Evolutionary conservation across 371 early-diverging fungal genomes (phyloP).

Genomic region (Syncephalastrum racemosum): DNA sequence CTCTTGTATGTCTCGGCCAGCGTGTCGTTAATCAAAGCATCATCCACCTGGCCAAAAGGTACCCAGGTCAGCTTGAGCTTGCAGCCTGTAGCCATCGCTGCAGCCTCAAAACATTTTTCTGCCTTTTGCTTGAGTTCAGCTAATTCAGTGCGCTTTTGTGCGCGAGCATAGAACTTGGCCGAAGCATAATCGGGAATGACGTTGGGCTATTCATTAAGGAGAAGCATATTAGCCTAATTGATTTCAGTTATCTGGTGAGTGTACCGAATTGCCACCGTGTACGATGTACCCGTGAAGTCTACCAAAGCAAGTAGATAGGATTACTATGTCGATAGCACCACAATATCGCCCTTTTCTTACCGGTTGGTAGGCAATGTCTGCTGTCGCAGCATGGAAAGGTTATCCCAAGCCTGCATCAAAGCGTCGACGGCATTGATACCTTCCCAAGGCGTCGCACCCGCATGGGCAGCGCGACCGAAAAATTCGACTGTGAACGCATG

Average conservation of each 20-base stretch:
- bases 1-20: slow-evolving; percentile 59
- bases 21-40: slow-evolving; percentile 54
- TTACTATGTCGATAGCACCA: background rate
- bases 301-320: background rate
- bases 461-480: slow-evolving; percentile 52
- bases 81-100: slow-evolving; percentile 72
- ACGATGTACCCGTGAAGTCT: slow-evolving; percentile 76
- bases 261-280: slow-evolving; percentile 66
- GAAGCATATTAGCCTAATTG: background rate
- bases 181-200: slow-evolving; percentile 54
- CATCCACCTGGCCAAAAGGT: slow-evolving; percentile 34
- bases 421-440: slow-evolving; percentile 81
- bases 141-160: slow-evolving; percentile 48
- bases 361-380: slow-evolving; percentile 61
- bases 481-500: slow-evolving; percentile 34
- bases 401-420: slow-evolving; percentile 57
- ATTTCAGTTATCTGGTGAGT: slow-evolving; percentile 17
- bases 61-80: slow-evolving; percentile 56
- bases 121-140: slow-evolving; percentile 46
- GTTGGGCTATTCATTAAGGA: slow-evolving; percentile 10
- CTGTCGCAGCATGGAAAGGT: slow-evolving; percentile 69
- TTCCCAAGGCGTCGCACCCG: slow-evolving; percentile 55
- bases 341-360: slow-evolving; percentile 4
- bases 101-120: slow-evolving; percentile 60
- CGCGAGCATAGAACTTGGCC: slow-evolving; percentile 57